Evolutionary conservation across 305 asterid species (phyloP), one percentile per base, ranked within the genome.

Genomic region (Solanum hybrid): DNA sequence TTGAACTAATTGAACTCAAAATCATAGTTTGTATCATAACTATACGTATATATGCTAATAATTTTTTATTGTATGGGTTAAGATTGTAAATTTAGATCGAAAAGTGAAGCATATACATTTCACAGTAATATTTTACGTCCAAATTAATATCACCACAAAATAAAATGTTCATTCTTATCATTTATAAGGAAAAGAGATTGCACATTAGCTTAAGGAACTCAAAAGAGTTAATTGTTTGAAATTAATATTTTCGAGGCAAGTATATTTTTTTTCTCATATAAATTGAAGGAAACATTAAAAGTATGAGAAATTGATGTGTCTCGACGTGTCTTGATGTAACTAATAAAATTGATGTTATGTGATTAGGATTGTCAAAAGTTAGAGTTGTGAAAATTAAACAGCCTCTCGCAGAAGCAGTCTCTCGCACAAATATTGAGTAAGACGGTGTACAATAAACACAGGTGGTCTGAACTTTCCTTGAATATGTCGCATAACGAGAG

Each of bases 401-500:
- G 0, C 0, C 1, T 26, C 34, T 71, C 16, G 4, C 33, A 31
- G 33, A 31, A 31, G 4, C 33, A 31, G 33, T 31, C 33, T 31
- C 33, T 31, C 33, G 33, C 0, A 26, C 1, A 67, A 61, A 61
- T 18, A 0, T 57, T 18, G 69, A 57, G 10, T 7, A 57, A 18
- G 5, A 57, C 5, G 7, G 2, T 7, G 2, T 57, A 69, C 1
- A 69, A 24, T 24, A 24, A 0, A 69, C 75, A 10, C 3, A n/a
- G 8, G 2, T 2, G 31, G 2, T 69, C 0, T 24, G 16, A 67
- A 0, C 2, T 11, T 71, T 71, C 1, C 4, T 11, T 3, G 2
- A 24, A 11, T 26, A 0, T 26, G 8, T 0, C 4, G 1, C 8
- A 26, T 26, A 5, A 5, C 3, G 10, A 10, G 6, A 71, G 4